Percentiles rank a stretch among this genome's conserved stretches.
Conservation (phyloP, 163 green algal genomes). For the Chlamydomonas reinhardtii region DNA sequence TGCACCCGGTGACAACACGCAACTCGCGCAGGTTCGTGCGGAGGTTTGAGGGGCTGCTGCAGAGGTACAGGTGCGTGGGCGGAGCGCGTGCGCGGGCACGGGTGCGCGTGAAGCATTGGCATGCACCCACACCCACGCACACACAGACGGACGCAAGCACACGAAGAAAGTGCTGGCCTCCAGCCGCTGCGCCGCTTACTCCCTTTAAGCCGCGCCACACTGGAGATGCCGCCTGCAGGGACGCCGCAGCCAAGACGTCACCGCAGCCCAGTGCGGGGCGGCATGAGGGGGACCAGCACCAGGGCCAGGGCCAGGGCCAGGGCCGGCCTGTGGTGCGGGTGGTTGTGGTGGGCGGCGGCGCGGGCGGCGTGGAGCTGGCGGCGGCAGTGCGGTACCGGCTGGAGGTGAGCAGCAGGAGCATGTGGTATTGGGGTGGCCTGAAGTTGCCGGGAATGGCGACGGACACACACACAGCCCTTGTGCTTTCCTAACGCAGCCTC, state of each 20-base stretch:
- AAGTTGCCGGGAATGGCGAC: too few relatives aligned
- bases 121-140: too few relatives aligned
- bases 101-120: too few relatives aligned
- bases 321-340: slow-evolving; percentile 60
- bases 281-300: neutral
- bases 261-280: neutral
- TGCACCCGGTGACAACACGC: too few relatives aligned
- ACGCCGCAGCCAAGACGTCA: neutral
- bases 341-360: slow-evolving; percentile 91
- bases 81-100: neutral
- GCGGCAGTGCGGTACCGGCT: slow-evolving; percentile 48
- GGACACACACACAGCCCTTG: too few relatives aligned
- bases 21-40: slow-evolving; percentile 75
- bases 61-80: slow-evolving; percentile 1
- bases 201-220: too few relatives aligned
- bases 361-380: slow-evolving; percentile 91
- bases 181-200: too few relatives aligned
- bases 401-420: slow-evolving; percentile 23
- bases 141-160: too few relatives aligned
- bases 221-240: neutral
- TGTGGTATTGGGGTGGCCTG: neutral
- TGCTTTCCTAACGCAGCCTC: too few relatives aligned
- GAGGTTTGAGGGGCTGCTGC: slow-evolving; percentile 67
- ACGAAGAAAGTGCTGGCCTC: too few relatives aligned
- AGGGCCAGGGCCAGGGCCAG: neutral